These are phyloP conservation scores for Colletotrichum sidae DNA, from an alignment of 2,329 filamentous ascomycete genomes.

Conservation along the genomic window DNA sequence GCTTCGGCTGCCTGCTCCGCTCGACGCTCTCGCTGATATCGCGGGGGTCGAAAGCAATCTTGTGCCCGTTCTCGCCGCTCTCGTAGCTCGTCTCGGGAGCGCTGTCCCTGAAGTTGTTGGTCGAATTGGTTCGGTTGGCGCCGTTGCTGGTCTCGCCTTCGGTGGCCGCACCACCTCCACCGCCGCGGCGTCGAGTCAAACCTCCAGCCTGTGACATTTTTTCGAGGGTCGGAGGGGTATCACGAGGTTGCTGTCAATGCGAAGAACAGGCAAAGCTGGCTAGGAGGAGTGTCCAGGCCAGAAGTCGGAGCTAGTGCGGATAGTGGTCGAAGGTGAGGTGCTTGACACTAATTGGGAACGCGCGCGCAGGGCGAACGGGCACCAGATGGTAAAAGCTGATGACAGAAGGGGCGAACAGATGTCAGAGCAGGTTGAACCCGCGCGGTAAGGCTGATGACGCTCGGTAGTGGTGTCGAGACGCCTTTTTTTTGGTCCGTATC, in stretches of 20 bases:
- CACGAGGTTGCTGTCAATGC: constrained; percentile 30
- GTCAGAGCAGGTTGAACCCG: constrained; percentile 1
- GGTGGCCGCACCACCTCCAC: constrained; percentile 69
- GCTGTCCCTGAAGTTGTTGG: constrained; percentile 64
- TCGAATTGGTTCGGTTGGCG: constrained; percentile 69
- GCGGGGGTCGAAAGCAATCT: constrained; percentile 96
- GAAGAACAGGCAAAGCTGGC: constrained; percentile 19
- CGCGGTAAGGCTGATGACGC: constrained; percentile 15
- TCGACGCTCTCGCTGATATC: constrained; percentile 98
- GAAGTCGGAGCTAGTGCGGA: constrained; percentile 23
- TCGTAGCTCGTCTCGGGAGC: constrained; percentile 86
- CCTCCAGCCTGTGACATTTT: constrained; percentile 47
- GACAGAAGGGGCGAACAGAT: neutral
- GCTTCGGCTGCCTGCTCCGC: constrained; percentile 95
- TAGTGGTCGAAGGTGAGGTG: constrained; percentile 27
- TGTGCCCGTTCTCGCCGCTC: constrained; percentile 94
- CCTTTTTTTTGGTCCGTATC: constrained; percentile 19
- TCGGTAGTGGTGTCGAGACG: constrained; percentile 33
- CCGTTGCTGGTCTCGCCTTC: constrained; percentile 65
- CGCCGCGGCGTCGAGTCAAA: constrained; percentile 75
- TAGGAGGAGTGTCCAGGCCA: constrained; percentile 7
- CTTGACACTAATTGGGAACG: constrained; percentile 18
- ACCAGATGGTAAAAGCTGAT: constrained; percentile 11
- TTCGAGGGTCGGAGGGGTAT: constrained; percentile 23
- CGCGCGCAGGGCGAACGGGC: constrained; percentile 14